Evolutionary conservation across 768 basidiomycete genomes (phyloP).

Genomic region (Paxillus involutus): DNA sequence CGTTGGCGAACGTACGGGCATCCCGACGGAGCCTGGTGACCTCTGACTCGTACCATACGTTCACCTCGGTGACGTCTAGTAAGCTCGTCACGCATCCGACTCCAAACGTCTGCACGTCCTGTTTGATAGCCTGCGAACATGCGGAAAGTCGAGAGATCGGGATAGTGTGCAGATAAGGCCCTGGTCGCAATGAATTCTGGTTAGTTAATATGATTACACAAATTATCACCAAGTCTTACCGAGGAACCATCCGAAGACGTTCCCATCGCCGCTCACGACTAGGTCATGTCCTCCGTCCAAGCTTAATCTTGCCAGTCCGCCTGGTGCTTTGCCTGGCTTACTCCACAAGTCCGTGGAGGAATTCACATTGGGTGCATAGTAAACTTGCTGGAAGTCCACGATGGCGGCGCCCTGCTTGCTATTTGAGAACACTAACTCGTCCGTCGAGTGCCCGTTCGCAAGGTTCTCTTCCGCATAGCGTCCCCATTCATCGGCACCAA

Average conservation of each 20-base stretch:
- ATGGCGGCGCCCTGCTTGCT: constrained; percentile 52
- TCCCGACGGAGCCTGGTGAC: constrained; percentile 57
- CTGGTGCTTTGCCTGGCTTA: constrained; percentile 66
- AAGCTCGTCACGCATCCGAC: constrained; percentile 58
- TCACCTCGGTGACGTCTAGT: constrained; percentile 57
- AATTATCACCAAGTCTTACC: constrained; percentile 39
- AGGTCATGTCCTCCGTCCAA: constrained; percentile 75
- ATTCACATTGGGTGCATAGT: constrained; percentile 48
- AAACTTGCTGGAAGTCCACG: constrained; percentile 69
- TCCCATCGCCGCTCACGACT: constrained; percentile 62
- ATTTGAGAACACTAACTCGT: constrained; percentile 52
- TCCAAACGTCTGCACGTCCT: constrained; percentile 56
- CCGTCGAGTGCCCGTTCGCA: constrained; percentile 56
- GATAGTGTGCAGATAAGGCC: constrained; percentile 46
- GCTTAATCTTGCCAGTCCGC: constrained; percentile 60
- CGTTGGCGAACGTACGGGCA: constrained; percentile 27
- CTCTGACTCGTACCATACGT: constrained; percentile 62
- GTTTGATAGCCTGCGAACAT: constrained; percentile 48
- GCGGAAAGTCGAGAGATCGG: constrained; percentile 50
- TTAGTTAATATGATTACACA: neutral
- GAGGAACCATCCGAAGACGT: constrained; percentile 70
- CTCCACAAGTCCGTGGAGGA: constrained; percentile 58
- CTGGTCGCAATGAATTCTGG: constrained; percentile 5
- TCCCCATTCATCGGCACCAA: constrained; percentile 44
- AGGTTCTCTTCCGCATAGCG: constrained; percentile 48